A percentile compares a stretch with the other conserved stretches of the same genome.
phyloP scores from a whole-genome alignment of 2,329 filamentous ascomycete species.

The Hyphodiscus sp. region DNA sequence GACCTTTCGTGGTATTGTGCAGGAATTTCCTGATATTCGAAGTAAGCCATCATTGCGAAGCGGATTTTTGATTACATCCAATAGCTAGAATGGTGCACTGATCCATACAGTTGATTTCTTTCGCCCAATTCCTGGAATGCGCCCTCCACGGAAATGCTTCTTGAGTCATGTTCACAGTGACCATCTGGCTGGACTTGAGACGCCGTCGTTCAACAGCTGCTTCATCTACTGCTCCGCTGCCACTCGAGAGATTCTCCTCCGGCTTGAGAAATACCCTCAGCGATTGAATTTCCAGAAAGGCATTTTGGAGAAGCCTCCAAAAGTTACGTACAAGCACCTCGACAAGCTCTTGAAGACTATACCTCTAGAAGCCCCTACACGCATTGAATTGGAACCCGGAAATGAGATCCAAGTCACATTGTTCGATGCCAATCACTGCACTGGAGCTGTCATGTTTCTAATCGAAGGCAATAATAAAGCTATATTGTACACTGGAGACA shows the following conservation, averaged over 20 bases:
- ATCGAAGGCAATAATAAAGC: constrained; percentile 69
- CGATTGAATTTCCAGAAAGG: constrained; percentile 76
- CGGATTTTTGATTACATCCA: not conserved
- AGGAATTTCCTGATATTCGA: constrained; percentile 74
- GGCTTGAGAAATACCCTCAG: constrained; percentile 71
- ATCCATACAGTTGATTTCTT: constrained; percentile 69
- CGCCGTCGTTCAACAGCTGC: constrained; percentile 66
- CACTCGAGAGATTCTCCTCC: constrained; percentile 73
- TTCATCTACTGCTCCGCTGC: constrained; percentile 79
- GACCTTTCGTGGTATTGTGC: constrained; percentile 65
- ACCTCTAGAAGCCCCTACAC: constrained; percentile 72
- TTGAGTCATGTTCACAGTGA: constrained; percentile 91
- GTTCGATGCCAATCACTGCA: constrained; percentile 87
- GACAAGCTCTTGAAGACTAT: constrained; percentile 69
- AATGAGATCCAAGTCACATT: constrained; percentile 72
- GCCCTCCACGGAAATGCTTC: constrained; percentile 73
- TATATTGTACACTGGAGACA: constrained; percentile 82
- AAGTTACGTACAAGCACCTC: constrained; percentile 72
- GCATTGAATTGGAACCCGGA: constrained; percentile 65
- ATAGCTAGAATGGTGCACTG: not conserved
- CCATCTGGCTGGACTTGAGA: constrained; percentile 76
- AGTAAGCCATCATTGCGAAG: constrained; percentile 37
- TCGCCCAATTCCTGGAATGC: constrained; percentile 45
- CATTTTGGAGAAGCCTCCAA: constrained; percentile 61
- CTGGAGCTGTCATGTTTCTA: constrained; percentile 87